These are phyloP conservation scores for Globisporangium parvum DNA, from an alignment of 352 stramenopile species.

Conservation along the genomic window DNA sequence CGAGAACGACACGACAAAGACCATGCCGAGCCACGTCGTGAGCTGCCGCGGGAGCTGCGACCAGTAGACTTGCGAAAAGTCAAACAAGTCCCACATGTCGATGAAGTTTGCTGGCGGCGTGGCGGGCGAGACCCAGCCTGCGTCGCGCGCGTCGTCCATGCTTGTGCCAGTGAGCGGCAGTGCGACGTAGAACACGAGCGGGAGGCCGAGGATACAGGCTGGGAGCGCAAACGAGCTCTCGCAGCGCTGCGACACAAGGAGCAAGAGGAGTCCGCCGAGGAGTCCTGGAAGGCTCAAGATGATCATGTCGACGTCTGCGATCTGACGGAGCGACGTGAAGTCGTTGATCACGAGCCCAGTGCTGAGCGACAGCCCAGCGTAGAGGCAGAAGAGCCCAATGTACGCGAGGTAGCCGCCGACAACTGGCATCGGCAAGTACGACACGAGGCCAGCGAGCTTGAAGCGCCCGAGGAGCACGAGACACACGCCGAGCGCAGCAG, in stretches of 20 bases:
- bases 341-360: conserved; percentile 90
- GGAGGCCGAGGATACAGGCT: conserved; percentile 84
- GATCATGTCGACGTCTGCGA: conserved; percentile 61
- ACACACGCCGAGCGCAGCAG: conserved; percentile 86
- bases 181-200: conserved; percentile 86
- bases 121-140: conserved; percentile 87
- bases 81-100: conserved; percentile 86
- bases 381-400: conserved; percentile 95
- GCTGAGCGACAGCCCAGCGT: conserved; percentile 89
- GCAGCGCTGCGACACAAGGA: conserved; percentile 78
- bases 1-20: conserved; percentile 96
- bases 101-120: conserved; percentile 51
- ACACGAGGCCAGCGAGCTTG: conserved; percentile 92
- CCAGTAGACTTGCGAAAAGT: conserved; percentile 90
- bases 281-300: conserved; percentile 84
- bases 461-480: conserved; percentile 94
- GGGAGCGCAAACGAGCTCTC: conserved; percentile 72
- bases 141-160: conserved; percentile 88
- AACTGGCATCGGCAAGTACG: conserved; percentile 96
- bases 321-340: conserved; percentile 68
- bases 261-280: conserved; percentile 72
- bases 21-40: conserved; percentile 93
- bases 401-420: conserved; percentile 97
- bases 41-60: conserved; percentile 86
- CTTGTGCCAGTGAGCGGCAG: conserved; percentile 71